Evolutionary conservation across 2,329 filamentous ascomycete genomes (phyloP).

Genomic region (Clonostachys rosea): DNA sequence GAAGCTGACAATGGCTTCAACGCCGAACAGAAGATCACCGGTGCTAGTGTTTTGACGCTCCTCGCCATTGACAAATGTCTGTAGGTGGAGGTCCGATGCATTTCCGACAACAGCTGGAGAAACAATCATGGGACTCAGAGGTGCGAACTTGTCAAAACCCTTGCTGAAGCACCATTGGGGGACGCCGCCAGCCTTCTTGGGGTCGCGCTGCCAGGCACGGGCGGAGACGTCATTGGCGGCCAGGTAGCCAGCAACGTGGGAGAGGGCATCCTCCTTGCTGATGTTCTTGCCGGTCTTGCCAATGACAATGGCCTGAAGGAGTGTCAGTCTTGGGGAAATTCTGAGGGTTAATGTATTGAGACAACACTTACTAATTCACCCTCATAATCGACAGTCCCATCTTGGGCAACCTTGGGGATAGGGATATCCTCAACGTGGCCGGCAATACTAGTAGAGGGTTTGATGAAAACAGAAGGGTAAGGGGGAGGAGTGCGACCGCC

Average conservation of each 20-base stretch:
- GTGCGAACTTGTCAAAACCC: conserved; percentile 49
- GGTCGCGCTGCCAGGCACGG: conserved; percentile 46
- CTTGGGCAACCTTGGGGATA: conserved; percentile 39
- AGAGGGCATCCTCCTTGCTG: conserved; percentile 31
- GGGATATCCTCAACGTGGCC: conserved; percentile 27
- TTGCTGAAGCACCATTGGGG: conserved; percentile 53
- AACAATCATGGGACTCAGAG: conserved; percentile 42
- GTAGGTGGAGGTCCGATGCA: conserved; percentile 18
- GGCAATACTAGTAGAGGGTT: conserved; percentile 34
- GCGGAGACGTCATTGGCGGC: conserved; percentile 51
- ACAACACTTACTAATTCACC: conserved; percentile 31
- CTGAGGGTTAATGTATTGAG: not conserved
- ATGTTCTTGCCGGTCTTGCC: conserved; percentile 48
- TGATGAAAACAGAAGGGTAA: conserved; percentile 45
- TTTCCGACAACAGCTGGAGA: conserved; percentile 18
- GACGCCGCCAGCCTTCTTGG: conserved; percentile 24
- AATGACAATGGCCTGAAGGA: conserved; percentile 38
- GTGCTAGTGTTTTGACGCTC: conserved; percentile 41
- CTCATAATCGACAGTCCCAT: conserved; percentile 43
- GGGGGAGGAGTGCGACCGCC: conserved; percentile 45
- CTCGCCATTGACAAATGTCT: conserved; percentile 43
- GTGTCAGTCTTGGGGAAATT: not conserved
- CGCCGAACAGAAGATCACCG: conserved; percentile 42
- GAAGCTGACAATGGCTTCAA: conserved; percentile 39
- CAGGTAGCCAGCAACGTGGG: conserved; percentile 40